Conservation (phyloP, 305 asterid species). For the Caryopteris hybrid region DNA sequence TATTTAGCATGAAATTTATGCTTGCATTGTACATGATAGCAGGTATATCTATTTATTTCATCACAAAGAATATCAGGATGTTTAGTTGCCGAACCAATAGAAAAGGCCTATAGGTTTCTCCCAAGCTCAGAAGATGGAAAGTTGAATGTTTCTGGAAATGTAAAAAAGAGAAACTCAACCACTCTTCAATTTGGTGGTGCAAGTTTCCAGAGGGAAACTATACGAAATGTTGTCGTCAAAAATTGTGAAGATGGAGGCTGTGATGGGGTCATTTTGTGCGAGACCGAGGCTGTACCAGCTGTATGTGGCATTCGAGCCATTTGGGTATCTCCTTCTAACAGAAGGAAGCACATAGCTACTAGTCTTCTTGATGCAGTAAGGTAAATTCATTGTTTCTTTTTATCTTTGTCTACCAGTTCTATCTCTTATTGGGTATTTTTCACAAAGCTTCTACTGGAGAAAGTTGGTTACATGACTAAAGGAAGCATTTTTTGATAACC, state of each 20-base stretch:
- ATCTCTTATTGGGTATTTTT: too few relatives aligned
- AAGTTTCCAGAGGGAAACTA: constrained; percentile 55
- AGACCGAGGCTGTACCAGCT: constrained; percentile 55
- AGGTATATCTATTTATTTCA: constrained; percentile 62
- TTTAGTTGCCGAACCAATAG: constrained; percentile 54
- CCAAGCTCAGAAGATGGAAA: constrained; percentile 24
- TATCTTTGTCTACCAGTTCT: too few relatives aligned
- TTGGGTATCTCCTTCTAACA: constrained; percentile 73
- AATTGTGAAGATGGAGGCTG: constrained; percentile 24
- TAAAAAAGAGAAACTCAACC: constrained; percentile 25
- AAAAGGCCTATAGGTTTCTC: constrained; percentile 42
- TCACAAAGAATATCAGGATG: constrained; percentile 64
- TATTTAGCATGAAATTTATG: not conserved
- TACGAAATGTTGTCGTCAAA: constrained; percentile 37
- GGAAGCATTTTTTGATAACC: too few relatives aligned
- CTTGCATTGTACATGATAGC: constrained; percentile 12
- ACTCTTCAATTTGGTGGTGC: constrained; percentile 66
- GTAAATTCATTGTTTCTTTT: constrained; percentile 30
- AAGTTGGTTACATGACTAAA: too few relatives aligned
- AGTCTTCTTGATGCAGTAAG: constrained; percentile 67
- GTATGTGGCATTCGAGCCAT: constrained; percentile 78
- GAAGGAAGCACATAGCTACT: constrained; percentile 75
- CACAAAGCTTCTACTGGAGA: too few relatives aligned
- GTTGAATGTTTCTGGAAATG: constrained; percentile 18
- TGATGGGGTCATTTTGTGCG: constrained; percentile 47